Conservation (phyloP, 2,329 filamentous ascomycete genomes). For the Ascochyta viciae-villosae region DNA sequence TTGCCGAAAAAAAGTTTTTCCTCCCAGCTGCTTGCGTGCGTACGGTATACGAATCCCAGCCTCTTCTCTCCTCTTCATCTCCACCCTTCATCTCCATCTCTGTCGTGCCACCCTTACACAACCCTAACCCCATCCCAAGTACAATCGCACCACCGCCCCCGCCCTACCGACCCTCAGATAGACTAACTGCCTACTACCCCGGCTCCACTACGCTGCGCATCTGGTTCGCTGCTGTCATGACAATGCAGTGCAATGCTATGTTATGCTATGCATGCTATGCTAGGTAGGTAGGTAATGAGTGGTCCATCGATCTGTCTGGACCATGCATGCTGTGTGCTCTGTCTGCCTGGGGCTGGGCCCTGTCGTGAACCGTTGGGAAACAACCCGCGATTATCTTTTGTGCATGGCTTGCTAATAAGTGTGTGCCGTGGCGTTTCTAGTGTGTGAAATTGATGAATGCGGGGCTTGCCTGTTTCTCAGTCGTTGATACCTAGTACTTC, state of each 20-base stretch:
- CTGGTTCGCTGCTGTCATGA: constrained; percentile 10
- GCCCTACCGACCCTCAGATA: constrained; percentile 7
- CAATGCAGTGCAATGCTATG: no score
- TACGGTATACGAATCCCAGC: no score
- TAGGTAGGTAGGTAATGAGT: no score
- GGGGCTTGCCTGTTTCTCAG: no score
- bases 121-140: not conserved
- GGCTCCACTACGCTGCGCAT: constrained; percentile 1
- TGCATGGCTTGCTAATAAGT: not conserved
- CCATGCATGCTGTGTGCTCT: constrained; percentile 3
- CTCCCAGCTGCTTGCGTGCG: no score
- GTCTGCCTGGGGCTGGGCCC: not conserved
- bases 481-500: no score
- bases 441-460: no score
- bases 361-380: constrained; percentile 21
- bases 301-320: constrained; percentile 6
- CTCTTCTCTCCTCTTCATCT: no score
- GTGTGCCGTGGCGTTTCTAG: not conserved
- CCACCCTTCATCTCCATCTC: no score
- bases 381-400: not conserved
- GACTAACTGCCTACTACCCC: not conserved
- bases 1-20: no score
- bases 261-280: no score
- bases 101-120: constrained; percentile 3
- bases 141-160: constrained; percentile 1